Conservation (phyloP, 2,329 filamentous ascomycete genomes). For the Arthroderma sp. region DNA sequence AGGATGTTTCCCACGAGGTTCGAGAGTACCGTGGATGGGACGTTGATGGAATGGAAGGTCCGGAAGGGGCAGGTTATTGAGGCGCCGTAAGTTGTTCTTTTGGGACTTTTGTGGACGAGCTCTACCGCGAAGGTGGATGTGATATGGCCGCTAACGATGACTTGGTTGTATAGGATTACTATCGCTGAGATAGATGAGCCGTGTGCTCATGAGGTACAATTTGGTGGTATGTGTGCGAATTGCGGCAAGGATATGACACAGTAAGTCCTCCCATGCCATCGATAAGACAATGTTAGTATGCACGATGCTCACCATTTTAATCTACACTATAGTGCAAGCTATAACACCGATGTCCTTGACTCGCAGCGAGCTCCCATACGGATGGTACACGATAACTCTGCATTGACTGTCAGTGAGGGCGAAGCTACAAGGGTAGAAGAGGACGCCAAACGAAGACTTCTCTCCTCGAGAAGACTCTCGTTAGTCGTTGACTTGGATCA, state of each 20-base stretch:
- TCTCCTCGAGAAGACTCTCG: conserved; percentile 72
- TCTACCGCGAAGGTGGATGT: not conserved
- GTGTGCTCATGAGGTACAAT: conserved; percentile 84
- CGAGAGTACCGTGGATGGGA: conserved; percentile 73
- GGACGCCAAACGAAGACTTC: conserved; percentile 69
- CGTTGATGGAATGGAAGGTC: conserved; percentile 64
- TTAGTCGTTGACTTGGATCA: conserved; percentile 95
- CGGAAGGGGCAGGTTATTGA: conserved; percentile 34
- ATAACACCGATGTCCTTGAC: conserved; percentile 67
- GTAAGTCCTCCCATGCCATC: conserved; percentile 29
- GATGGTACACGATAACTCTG: conserved; percentile 85
- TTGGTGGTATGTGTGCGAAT: conserved; percentile 75
- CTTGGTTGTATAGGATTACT: conserved; percentile 32
- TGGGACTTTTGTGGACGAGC: not conserved
- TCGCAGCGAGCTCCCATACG: conserved; percentile 82
- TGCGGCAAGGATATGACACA: conserved; percentile 96
- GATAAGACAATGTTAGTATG: not conserved
- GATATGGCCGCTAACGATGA: not conserved
- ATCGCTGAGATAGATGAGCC: conserved; percentile 75
- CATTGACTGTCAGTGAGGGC: conserved; percentile 68
- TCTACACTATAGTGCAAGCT: conserved; percentile 45
- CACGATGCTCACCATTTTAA: not conserved
- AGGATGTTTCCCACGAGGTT: conserved; percentile 66
- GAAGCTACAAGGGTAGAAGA: conserved; percentile 75
- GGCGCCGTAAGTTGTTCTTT: conserved; percentile 27